Base-by-base conservation (phyloP, 2,329 filamentous ascomycete species). In the Xylariales sp. region DNA sequence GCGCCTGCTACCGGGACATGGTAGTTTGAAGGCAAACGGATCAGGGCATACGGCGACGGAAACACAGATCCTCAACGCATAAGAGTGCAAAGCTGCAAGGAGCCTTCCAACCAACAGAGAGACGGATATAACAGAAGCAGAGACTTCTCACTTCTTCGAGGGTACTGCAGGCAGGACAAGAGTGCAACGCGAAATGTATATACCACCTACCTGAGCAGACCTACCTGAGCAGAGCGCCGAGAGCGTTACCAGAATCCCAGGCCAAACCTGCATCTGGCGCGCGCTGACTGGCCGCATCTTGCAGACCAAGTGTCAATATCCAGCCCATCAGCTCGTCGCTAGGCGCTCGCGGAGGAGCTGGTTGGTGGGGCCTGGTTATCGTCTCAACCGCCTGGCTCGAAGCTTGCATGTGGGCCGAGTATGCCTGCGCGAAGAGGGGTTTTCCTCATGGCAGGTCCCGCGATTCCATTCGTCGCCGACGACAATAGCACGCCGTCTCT, bases 1-100 rank as follows among this genome's bases (percentile, higher is more conserved):
- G 27, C 19, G 35, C 29, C 40, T 46, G 40, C 33, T 50, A 50
- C 41, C 44, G 36, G 38, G 19, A 33, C 44, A 47, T 46, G 20
- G 10, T 35, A 15, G 16, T 22, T 31, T 19, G 7, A 29, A 27
- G 24, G n/a, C 24, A 27, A 27, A 8, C n/a, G 24, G n/a, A 32
- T 32, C 31, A 32, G 31, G 31, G 15, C 7, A 14, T 10, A 32
- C 7, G 9, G 8, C 15, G 16, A 32, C 7, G 31, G 31, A 29
- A 42, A 16, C 22, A 36, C 28, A 25, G 38, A 33, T 40, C 29
- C 20, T 33, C 28, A 20, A 33, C 28, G 38, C 31, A 33, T 18
- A 19, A 10, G 12, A 18, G 6, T n/a, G 14, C 10, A 38, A 16
- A 38, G 22, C 35, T 9, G 18, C 8, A 27, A 38, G 22, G 15